These are phyloP conservation scores for Blastocystis sp. DNA, from an alignment of 352 stramenopile species.

Conservation along the genomic window DNA sequence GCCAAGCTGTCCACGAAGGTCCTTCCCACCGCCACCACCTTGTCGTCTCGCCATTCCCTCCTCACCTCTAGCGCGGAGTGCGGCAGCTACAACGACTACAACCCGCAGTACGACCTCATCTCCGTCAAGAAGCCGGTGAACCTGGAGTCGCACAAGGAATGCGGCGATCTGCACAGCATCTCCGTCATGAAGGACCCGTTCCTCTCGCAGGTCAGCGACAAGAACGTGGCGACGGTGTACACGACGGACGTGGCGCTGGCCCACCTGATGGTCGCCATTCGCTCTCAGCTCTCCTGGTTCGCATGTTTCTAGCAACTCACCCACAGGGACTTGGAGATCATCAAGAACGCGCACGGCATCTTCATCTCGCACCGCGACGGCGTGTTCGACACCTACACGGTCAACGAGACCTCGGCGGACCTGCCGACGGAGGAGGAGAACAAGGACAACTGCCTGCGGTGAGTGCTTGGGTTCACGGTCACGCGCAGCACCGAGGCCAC, in stretches of 20 bases:
- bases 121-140: conserved; percentile 80
- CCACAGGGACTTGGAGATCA: conserved; percentile 26
- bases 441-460: conserved; percentile 32
- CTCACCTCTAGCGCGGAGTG: conserved; percentile 74
- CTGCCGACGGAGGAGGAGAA: conserved; percentile 77
- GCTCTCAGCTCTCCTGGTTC: conserved; percentile 91
- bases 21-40: background rate
- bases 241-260: conserved; percentile 91
- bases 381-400: conserved; percentile 80
- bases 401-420: conserved; percentile 82
- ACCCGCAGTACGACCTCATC: conserved; percentile 87
- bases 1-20: conserved; percentile 3
- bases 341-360: conserved; percentile 76
- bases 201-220: conserved; percentile 85
- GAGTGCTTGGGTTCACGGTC: background rate
- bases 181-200: conserved; percentile 91
- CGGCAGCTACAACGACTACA: conserved; percentile 88
- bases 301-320: background rate
- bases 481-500: conserved; percentile 8
- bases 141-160: conserved; percentile 75
- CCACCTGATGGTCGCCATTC: conserved; percentile 90
- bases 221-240: conserved; percentile 87
- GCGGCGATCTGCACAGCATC: conserved; percentile 90
- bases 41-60: background rate
- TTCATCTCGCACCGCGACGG: conserved; percentile 84